Conservation (phyloP, 164 flowering plant species). For the Kalanchoe fedtschenkoi region DNA sequence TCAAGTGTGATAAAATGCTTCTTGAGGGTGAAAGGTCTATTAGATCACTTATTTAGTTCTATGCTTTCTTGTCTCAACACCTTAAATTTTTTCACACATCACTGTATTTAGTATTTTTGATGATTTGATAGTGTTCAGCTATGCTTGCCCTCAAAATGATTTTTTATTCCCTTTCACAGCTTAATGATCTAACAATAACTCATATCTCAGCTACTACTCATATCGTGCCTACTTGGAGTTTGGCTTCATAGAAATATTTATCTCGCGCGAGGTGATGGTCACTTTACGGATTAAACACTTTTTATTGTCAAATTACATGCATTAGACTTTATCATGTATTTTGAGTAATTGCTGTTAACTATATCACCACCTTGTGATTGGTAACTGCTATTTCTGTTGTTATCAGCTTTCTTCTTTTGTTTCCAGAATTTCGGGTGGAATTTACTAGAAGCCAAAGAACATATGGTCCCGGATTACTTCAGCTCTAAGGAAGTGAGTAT, state of each 20-base stretch:
- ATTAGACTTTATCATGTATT: not conserved
- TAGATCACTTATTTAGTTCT: no score
- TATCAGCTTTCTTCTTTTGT: slow-evolving; percentile 7
- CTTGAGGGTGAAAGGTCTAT: not conserved
- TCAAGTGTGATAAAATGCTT: not conserved
- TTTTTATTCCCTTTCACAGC: not conserved
- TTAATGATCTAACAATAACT: not conserved
- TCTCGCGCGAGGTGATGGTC: slow-evolving; percentile 82
- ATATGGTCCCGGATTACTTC: slow-evolving; percentile 79
- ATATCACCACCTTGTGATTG: not conserved
- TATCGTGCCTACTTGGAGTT: slow-evolving; percentile 64
- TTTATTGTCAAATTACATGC: not conserved
- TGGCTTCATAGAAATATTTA: slow-evolving; percentile 79
- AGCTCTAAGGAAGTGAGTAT: slow-evolving; percentile 66
- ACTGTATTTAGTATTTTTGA: not conserved
- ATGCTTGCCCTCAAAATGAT: not conserved
- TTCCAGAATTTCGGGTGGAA: slow-evolving; percentile 84
- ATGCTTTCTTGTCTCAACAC: no score
- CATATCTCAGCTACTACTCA: slow-evolving; percentile 63
- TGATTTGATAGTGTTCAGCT: not conserved
- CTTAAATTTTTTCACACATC: no score
- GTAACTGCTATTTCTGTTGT: not conserved
- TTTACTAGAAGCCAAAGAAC: slow-evolving; percentile 77
- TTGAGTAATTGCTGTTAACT: not conserved
- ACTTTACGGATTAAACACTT: not conserved